Evolutionary conservation across 2,329 filamentous ascomycete genomes (phyloP), one percentile per base, ranked within the genome.

Genomic region (Cladobotryum mycophilum): DNA sequence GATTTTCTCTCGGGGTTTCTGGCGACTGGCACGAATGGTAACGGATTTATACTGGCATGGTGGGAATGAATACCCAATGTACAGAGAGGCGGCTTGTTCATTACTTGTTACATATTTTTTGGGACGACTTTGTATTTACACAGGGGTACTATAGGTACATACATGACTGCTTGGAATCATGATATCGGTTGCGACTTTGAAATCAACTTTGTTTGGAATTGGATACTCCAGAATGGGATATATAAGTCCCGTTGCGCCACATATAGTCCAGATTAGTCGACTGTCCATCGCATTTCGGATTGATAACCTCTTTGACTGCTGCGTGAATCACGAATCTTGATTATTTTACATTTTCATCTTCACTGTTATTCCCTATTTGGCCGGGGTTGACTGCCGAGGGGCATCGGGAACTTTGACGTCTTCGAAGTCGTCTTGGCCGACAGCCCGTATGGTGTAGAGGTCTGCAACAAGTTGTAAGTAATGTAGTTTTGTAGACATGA

Each of bases 381-480:
- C 53, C 41, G 71, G 66, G 37, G 71, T 62, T n/a, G 73, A 68
- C 53, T 76, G 71, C 45, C 71, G 68, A 44, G 88, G 85, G 47
- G 79, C 75, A 66, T 89, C 87, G 25, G 93, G 93, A 36, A 97
- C 85, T 66, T 89, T 85, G 61, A 97, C 91, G 66, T 99, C 93
- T 52, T 91, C 88, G 73, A 99, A 99, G 59, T 96, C 89, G 69
- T 97, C 93, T 71, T 97, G 93, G 41, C 92, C 89, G 64, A 99
- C 88, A 49, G 89, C 89, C 58, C 77, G 81, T 65, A 99, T 86
- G 4, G 80, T 82, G 64, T 82, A 82, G 58, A 71, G 71, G 61
- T 82, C 80, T 82, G 51, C 42, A 5, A 14, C 14, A 41, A 1
- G 42, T 17, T 15, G 45, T 37, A 47, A 38, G 17, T 7, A n/a